Evolutionary conservation across 1,284 basidiomycete species (phyloP), one percentile per base, ranked within the genome.

Genomic region (Cutaneotrichosporon sp.): DNA sequence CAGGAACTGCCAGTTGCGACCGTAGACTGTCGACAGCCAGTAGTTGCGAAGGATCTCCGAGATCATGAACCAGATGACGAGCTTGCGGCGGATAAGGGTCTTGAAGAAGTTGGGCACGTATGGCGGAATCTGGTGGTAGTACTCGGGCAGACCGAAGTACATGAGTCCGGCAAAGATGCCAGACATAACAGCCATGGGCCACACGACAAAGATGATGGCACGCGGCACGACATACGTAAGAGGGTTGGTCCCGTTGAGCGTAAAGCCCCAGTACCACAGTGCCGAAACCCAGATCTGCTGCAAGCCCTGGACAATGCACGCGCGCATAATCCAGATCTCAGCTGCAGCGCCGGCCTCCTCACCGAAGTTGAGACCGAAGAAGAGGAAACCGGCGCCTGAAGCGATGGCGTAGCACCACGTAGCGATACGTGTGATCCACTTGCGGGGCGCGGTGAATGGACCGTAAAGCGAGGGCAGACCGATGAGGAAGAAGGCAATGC

Each of bases 321-420:
- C 90, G 49, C 90, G 83, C 59, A 89, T 74, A 39, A 85, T 87
- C 90, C 90, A 94, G 14, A 91, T 83, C 72, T 94, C 89, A 3
- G 90, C 91, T 1, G 89, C 88, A 49, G 90, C 89, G 66, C 90
- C 88, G 27, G 90, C 90, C 80, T 93, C 90, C 77, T 94, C 90
- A 75, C 90, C 90, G 71, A 93, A 94, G 76, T 94, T 94, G 61
- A 92, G 81, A 71, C 90, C 90, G 67, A 94, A 94, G 81, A 90
- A 92, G 53, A 84, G 76, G 80, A 93, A 94, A 17, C 87, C 85
- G 33, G 87, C 90, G 9, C 90, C 85, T 26, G 90, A 93, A 12
- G 87, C 90, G 45, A 89, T 76, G 41, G 90, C 90, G 75, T 94
- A 94, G 48, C 60, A 57, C 88, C 90, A 93, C 1, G 88, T 91